A percentile compares a stretch with the other conserved stretches of the same genome.
These are phyloP conservation scores for Phytophthora nicotianae DNA, from an alignment of 352 stramenopile species.

Conservation along the genomic window DNA sequence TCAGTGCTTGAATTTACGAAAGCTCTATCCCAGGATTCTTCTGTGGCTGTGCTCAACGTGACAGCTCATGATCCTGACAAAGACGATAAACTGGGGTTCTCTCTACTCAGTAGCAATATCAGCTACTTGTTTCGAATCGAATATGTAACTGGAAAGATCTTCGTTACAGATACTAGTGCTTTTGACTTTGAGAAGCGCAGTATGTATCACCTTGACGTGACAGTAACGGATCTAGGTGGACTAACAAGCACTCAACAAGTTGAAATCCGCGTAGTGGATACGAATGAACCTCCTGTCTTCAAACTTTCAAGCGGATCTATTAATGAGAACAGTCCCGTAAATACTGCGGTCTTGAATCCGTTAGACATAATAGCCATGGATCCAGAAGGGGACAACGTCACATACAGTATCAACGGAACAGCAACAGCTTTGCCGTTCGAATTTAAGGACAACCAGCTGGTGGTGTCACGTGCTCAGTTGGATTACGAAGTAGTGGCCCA, in stretches of 20 bases:
- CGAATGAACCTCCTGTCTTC: constrained; percentile 57
- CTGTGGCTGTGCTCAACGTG: constrained; percentile 30
- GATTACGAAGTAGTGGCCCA: constrained; percentile 21
- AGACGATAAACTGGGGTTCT: constrained; percentile 17
- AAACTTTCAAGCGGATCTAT: constrained; percentile 11
- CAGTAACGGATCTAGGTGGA: constrained; percentile 41
- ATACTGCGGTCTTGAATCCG: constrained; percentile 17
- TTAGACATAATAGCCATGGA: constrained; percentile 17
- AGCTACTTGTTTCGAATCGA: constrained; percentile 54
- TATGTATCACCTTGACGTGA: constrained; percentile 25
- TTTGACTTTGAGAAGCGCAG: constrained; percentile 53
- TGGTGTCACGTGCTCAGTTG: constrained; percentile 18
- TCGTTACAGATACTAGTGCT: constrained; percentile 31
- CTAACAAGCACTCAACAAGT: constrained; percentile 32
- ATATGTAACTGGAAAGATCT: constrained; percentile 41
- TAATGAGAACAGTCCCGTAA: constrained; percentile 28
- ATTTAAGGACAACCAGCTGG: constrained; percentile 22
- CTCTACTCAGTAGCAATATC: constrained; percentile 18
- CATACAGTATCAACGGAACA: constrained; percentile 9
- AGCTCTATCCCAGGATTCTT: constrained; percentile 24
- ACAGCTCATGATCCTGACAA: constrained; percentile 21
- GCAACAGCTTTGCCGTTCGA: constrained; percentile 16
- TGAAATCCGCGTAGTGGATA: constrained; percentile 43
- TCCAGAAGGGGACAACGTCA: constrained; percentile 23
- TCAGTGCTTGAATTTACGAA: constrained; percentile 47